Evolutionary conservation across 2,329 filamentous ascomycete genomes (phyloP).

Genomic region (Scytalidium lignicola): DNA sequence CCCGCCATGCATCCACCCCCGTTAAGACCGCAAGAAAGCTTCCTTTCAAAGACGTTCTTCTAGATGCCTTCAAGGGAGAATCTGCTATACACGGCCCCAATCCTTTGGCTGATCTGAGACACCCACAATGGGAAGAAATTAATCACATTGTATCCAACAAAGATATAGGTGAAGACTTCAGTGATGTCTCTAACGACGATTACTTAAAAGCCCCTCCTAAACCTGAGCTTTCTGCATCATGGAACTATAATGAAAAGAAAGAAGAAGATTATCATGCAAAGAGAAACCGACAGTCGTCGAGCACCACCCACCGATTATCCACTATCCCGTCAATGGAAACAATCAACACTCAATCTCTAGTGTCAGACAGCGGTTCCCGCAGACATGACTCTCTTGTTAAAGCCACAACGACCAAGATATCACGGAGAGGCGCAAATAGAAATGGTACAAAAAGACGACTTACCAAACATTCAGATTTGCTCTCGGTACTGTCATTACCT

Average conservation of each 20-base stretch:
- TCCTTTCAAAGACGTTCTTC: slow-evolving; percentile 52
- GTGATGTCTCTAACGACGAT: background rate
- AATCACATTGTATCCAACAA: slow-evolving; percentile 4
- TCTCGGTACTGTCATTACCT: slow-evolving; percentile 81
- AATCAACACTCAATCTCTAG: slow-evolving; percentile 15
- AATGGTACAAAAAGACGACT: slow-evolving; percentile 54
- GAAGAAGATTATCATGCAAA: background rate
- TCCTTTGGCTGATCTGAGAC: slow-evolving; percentile 17
- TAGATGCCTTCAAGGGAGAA: slow-evolving; percentile 59
- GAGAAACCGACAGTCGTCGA: background rate
- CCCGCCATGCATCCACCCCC: slow-evolving; percentile 43
- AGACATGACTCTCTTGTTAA: slow-evolving; percentile 24
- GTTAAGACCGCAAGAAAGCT: slow-evolving; percentile 42
- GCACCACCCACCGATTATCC: slow-evolving; percentile 18
- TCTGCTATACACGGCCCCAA: slow-evolving; percentile 33
- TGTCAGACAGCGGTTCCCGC: slow-evolving; percentile 9
- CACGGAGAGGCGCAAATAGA: slow-evolving; percentile 31
- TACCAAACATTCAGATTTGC: slow-evolving; percentile 88
- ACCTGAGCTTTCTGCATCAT: background rate
- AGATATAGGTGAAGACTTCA: background rate
- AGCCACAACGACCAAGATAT: slow-evolving; percentile 25
- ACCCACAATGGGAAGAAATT: slow-evolving; percentile 14
- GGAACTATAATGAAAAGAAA: background rate
- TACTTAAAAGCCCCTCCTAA: background rate
- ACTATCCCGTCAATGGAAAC: slow-evolving; percentile 26